Conservation (phyloP, 306 rosid species). For the Elaeagnus macrophylla region DNA sequence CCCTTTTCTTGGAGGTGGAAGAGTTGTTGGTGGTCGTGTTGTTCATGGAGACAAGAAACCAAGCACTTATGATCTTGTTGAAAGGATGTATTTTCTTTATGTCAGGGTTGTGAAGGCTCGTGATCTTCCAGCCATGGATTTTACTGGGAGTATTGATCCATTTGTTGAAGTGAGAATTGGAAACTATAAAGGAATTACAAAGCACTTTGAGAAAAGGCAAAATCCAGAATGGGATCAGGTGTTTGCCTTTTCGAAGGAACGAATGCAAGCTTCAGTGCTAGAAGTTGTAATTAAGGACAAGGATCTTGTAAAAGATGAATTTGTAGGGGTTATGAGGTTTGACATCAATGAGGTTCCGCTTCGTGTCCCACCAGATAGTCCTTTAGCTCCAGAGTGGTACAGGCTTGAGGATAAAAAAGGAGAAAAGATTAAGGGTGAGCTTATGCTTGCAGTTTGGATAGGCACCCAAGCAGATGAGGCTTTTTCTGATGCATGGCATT, state of each 20-base stretch:
- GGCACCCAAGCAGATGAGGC: slow-evolving; percentile 94
- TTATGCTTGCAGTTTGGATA: slow-evolving; percentile 96
- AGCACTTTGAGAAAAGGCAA: slow-evolving; percentile 67
- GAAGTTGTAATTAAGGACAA: slow-evolving; percentile 83
- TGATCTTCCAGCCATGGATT: slow-evolving; percentile 75
- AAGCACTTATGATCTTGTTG: slow-evolving; percentile 84
- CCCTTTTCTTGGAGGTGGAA: slow-evolving; percentile 85
- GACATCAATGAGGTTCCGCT: slow-evolving; percentile 73
- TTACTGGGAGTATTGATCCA: slow-evolving; percentile 83
- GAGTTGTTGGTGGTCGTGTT: slow-evolving; percentile 77
- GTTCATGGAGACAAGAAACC: slow-evolving; percentile 63
- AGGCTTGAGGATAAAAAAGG: slow-evolving; percentile 64
- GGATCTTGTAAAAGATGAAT: slow-evolving; percentile 69
- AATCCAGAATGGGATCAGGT: slow-evolving; percentile 79
- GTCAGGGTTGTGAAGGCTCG: slow-evolving; percentile 83
- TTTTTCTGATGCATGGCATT: slow-evolving; percentile 86
- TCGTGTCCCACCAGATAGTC: slow-evolving; percentile 85
- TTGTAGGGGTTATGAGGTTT: slow-evolving; percentile 70
- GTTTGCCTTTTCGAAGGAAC: slow-evolving; percentile 76
- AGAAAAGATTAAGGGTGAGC: slow-evolving; percentile 69
- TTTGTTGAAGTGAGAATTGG: slow-evolving; percentile 80
- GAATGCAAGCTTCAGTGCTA: slow-evolving; percentile 74
- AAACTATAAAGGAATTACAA: no score
- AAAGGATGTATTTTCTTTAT: slow-evolving; percentile 76
- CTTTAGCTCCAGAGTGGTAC: slow-evolving; percentile 88